These are phyloP conservation scores for Manihot esculenta DNA, from an alignment of 441 rosid species.

Conservation along the genomic window DNA sequence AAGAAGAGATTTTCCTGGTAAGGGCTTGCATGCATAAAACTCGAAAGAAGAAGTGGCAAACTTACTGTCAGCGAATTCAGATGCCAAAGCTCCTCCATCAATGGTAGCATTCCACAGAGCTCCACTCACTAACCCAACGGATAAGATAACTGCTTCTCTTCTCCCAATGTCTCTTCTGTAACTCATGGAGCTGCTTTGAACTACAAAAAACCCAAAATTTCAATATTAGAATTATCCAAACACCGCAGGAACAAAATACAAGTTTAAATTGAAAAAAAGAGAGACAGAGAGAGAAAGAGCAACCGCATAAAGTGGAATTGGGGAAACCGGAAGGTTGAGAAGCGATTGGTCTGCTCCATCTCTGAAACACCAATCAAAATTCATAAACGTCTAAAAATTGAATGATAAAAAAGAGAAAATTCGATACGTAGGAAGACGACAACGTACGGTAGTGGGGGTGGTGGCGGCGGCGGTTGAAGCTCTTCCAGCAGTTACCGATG, in stretches of 20 bases:
- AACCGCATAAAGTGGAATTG: not conserved
- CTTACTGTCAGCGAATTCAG: conserved; percentile 83
- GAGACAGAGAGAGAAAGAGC: not conserved
- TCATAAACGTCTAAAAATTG: not conserved
- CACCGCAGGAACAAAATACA: not conserved
- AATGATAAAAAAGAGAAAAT: not conserved
- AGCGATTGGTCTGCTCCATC: conserved; percentile 8
- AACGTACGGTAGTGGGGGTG: not conserved
- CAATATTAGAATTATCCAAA: not conserved
- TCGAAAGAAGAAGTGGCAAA: not conserved
- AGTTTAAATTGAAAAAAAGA: not conserved
- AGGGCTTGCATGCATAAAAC: too few species aligned
- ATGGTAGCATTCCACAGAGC: conserved; percentile 29
- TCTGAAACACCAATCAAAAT: conserved; percentile 7
- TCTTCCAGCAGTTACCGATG: not conserved
- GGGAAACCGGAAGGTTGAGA: not conserved
- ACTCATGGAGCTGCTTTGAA: conserved; percentile 25
- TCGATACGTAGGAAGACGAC: not conserved
- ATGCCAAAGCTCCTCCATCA: conserved; percentile 45
- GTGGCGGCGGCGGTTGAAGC: not conserved
- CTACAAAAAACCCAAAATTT: conserved; percentile 15
- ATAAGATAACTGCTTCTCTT: conserved; percentile 47
- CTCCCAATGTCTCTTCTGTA: conserved; percentile 40
- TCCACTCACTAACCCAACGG: conserved; percentile 47
- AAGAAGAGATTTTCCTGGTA: not conserved